Evolutionary conservation across 371 early-diverging fungal species (phyloP).

Genomic region (Mortierella sp.): DNA sequence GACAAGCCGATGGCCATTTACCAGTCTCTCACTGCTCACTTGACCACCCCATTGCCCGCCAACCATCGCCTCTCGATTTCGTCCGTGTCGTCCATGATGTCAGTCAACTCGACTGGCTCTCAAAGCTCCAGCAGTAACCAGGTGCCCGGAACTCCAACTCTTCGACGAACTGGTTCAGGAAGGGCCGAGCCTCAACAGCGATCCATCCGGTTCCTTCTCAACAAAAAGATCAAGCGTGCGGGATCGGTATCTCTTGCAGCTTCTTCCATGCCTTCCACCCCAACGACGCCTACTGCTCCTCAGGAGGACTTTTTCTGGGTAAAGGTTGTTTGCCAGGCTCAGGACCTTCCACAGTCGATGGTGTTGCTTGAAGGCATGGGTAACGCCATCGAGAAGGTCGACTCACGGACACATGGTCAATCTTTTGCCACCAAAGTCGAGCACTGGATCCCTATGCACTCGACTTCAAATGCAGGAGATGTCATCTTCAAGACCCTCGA

Average conservation of each 20-base stretch:
- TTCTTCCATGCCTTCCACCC: slow-evolving; percentile 29
- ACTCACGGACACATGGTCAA: slow-evolving; percentile 36
- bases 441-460: slow-evolving; percentile 54
- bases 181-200: slow-evolving; percentile 39
- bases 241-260: slow-evolving; percentile 24
- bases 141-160: slow-evolving; percentile 10
- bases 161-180: slow-evolving; percentile 36
- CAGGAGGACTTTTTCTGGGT: slow-evolving; percentile 58
- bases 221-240: slow-evolving; percentile 65
- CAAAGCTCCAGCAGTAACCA: slow-evolving; percentile 24
- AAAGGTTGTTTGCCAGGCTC: slow-evolving; percentile 54
- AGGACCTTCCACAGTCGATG: slow-evolving; percentile 55
- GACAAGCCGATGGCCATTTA: slow-evolving; percentile 73
- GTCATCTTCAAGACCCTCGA: slow-evolving; percentile 48
- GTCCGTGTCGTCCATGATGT: slow-evolving; percentile 57
- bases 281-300: slow-evolving; percentile 42
- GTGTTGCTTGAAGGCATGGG: slow-evolving; percentile 52
- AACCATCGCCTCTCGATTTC: slow-evolving; percentile 57
- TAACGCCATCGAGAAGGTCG: slow-evolving; percentile 36
- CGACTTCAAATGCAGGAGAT: slow-evolving; percentile 56
- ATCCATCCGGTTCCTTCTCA: slow-evolving; percentile 68
- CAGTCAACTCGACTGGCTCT: slow-evolving; percentile 38
- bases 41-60: slow-evolving; percentile 72
- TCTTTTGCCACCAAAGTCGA: slow-evolving; percentile 52
- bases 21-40: slow-evolving; percentile 68